These are phyloP conservation scores for Citrus glauca DNA, from an alignment of 345 rosid species.

Conservation along the genomic window DNA sequence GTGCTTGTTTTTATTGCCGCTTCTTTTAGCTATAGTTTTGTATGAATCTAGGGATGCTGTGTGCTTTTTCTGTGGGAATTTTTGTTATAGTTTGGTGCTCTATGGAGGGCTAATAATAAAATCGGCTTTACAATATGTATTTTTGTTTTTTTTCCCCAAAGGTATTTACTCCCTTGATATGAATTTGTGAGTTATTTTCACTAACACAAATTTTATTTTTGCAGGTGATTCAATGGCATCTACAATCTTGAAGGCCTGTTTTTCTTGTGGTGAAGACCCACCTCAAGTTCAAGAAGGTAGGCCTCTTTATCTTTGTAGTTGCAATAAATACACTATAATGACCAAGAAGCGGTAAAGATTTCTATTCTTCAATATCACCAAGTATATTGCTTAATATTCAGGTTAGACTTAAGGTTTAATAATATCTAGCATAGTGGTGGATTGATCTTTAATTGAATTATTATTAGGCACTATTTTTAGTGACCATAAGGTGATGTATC, in stretches of 20 bases:
- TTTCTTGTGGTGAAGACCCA: conserved; percentile 84
- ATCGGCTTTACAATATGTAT: background rate
- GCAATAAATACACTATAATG: background rate
- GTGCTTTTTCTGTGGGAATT: background rate
- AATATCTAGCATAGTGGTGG: background rate
- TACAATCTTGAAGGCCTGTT: conserved; percentile 62
- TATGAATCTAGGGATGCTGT: background rate
- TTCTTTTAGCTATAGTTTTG: background rate
- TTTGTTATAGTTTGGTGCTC: background rate
- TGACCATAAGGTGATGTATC: background rate
- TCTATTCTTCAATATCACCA: background rate
- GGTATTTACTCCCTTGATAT: background rate
- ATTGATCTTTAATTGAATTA: background rate
- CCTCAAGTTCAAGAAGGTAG: conserved; percentile 74
- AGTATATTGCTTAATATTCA: background rate
- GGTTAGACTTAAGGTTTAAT: background rate
- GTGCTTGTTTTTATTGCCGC: background rate
- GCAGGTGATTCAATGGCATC: conserved; percentile 54
- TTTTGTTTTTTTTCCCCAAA: too few relatives aligned
- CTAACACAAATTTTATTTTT: background rate
- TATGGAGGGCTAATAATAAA: background rate
- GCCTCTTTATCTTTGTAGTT: background rate
- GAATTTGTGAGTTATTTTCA: conserved; percentile 5
- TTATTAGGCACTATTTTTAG: background rate
- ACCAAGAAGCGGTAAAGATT: background rate